These are phyloP conservation scores for Apiotrichum laibachii DNA, from an alignment of 1,284 basidiomycete species.

Conservation along the genomic window DNA sequence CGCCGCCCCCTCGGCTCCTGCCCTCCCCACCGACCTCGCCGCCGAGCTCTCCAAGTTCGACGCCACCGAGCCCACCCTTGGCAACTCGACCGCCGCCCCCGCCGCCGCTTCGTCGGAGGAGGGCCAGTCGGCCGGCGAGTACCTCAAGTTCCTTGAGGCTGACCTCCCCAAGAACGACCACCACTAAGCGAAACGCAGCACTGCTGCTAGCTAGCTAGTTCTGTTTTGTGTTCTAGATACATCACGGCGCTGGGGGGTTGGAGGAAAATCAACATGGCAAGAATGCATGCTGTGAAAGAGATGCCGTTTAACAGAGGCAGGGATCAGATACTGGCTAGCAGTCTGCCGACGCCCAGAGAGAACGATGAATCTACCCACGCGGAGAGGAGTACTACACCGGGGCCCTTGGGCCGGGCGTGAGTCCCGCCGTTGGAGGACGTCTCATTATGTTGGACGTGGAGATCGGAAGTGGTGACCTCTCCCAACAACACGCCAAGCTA, in stretches of 20 bases:
- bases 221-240: no score
- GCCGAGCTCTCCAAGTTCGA: slow-evolving; percentile 79
- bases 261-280: slow-evolving; percentile 3
- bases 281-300: no score
- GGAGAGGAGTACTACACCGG: no score
- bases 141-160: slow-evolving; percentile 55
- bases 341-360: no score
- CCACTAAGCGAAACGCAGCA: slow-evolving; percentile 34
- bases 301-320: no score
- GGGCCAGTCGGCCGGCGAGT: slow-evolving; percentile 59
- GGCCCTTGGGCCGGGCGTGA: no score
- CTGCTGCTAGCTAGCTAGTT: slow-evolving; percentile 3
- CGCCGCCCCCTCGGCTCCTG: slow-evolving; percentile 64
- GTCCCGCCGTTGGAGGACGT: no score
- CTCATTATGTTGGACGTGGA: no score
- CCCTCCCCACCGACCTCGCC: slow-evolving; percentile 73
- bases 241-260: not conserved
- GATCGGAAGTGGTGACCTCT: no score
- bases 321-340: no score
- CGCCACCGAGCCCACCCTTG: slow-evolving; percentile 64
- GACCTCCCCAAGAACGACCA: slow-evolving; percentile 61
- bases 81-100: slow-evolving; percentile 47
- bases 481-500: no score
- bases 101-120: slow-evolving; percentile 43
- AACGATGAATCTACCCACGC: no score